Evolutionary conservation across 352 stramenopile species (phyloP).

Genomic region (Phytophthora boehmeriae): DNA sequence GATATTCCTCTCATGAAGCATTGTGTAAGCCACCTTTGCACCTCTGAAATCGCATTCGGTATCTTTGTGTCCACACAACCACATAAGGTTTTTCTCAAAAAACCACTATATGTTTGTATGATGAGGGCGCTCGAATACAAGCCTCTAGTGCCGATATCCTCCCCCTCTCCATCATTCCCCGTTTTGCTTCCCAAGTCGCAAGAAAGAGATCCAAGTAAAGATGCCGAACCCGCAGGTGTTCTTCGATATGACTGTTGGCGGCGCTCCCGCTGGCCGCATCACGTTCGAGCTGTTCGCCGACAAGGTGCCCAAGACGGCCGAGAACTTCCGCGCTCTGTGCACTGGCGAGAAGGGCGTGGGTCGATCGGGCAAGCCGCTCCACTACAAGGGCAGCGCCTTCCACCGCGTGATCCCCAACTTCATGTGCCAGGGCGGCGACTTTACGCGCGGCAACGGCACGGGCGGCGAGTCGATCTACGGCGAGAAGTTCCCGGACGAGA

Average conservation of each 20-base stretch:
- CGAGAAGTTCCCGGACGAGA: constrained; percentile 96
- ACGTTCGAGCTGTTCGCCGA: constrained; percentile 86
- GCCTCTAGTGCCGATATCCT: not conserved
- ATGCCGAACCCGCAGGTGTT: constrained; percentile 95
- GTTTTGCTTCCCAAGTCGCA: constrained; percentile 41
- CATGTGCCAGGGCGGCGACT: constrained; percentile 98
- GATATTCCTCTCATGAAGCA: no score
- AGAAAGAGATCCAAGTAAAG: constrained; percentile 32
- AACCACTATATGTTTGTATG: constrained; percentile 21
- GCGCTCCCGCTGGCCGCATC: constrained; percentile 91
- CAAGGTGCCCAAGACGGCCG: constrained; percentile 93
- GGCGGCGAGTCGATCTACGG: constrained; percentile 96
- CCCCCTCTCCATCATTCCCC: constrained; percentile 21
- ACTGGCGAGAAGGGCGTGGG: constrained; percentile 96
- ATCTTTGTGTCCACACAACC: no score
- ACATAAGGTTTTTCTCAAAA: constrained; percentile 14
- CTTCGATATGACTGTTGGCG: constrained; percentile 98
- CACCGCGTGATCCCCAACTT: constrained; percentile 94
- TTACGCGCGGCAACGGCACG: constrained; percentile 92
- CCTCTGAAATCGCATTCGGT: not conserved
- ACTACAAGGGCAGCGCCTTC: constrained; percentile 90
- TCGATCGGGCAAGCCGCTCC: constrained; percentile 74
- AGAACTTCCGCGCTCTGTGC: constrained; percentile 99
- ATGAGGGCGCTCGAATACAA: not conserved
- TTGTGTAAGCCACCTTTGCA: not conserved